These are phyloP conservation scores for Astragalus glycyphyllos DNA, from an alignment of 306 rosid species.

Conservation along the genomic window DNA sequence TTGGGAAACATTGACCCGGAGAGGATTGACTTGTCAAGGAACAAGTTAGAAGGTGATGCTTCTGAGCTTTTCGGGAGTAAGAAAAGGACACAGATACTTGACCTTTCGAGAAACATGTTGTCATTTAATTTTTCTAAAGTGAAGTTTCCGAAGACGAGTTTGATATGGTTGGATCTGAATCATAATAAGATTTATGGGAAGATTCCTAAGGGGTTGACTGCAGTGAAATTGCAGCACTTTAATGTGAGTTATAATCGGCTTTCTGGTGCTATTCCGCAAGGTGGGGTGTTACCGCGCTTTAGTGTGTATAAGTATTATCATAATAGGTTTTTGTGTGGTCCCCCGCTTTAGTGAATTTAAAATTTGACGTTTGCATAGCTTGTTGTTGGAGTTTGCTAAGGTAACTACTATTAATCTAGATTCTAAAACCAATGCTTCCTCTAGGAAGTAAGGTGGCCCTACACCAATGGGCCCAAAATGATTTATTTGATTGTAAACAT, in stretches of 20 bases:
- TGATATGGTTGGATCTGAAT: constrained; percentile 62
- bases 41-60: constrained; percentile 78
- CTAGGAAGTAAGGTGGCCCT: no score
- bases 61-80: constrained; percentile 58
- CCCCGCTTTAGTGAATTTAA: no score
- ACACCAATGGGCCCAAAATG: no score
- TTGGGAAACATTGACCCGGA: constrained; percentile 54
- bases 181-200: constrained; percentile 66
- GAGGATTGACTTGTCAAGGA: constrained; percentile 57
- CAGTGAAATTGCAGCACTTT: constrained; percentile 50
- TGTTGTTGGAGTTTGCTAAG: no score
- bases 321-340: constrained; percentile 69
- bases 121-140: constrained; percentile 56
- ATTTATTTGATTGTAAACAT: no score
- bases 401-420: no score
- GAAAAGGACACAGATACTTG: constrained; percentile 51
- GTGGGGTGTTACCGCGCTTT: constrained; percentile 65
- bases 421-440: no score
- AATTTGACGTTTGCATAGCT: no score
- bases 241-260: constrained; percentile 77
- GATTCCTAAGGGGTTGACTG: constrained; percentile 52
- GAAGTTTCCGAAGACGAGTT: constrained; percentile 45
- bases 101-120: constrained; percentile 67
- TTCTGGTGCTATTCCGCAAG: constrained; percentile 69
- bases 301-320: constrained; percentile 53